These are phyloP conservation scores for Chenopodium suecicum DNA, from an alignment of 148 eudicot species.

Conservation along the genomic window DNA sequence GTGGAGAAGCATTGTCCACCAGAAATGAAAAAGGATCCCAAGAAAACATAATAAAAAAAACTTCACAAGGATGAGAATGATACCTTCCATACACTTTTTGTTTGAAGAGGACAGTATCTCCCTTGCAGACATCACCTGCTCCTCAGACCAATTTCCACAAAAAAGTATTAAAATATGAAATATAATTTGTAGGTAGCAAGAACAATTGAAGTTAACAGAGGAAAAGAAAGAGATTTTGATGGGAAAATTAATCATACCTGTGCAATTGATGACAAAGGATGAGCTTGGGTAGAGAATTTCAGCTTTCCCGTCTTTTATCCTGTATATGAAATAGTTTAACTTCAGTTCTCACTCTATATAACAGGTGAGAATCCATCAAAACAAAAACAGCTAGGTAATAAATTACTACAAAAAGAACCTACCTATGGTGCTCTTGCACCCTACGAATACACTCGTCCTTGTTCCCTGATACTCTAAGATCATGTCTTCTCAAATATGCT, in stretches of 20 bases:
- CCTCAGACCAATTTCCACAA: neutral
- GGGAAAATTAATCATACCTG: constrained; percentile 44
- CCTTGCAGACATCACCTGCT: constrained; percentile 90
- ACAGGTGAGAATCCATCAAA: neutral
- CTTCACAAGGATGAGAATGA: constrained; percentile 6
- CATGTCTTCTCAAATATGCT: constrained; percentile 57
- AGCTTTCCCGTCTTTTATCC: constrained; percentile 71
- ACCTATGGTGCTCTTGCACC: constrained; percentile 77
- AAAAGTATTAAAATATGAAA: neutral
- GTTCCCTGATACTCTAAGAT: constrained; percentile 81
- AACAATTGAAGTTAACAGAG: neutral
- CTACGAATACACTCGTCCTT: constrained; percentile 61
- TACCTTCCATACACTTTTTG: constrained; percentile 75
- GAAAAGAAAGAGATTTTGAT: neutral
- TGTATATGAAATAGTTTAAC: constrained; percentile 24
- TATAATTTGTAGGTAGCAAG: neutral
- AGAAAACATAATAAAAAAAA: neutral
- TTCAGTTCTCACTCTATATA: neutral
- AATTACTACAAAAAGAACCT: constrained; percentile 8
- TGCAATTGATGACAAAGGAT: constrained; percentile 72
- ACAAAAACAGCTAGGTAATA: neutral
- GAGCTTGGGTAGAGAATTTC: constrained; percentile 70
- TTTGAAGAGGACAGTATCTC: constrained; percentile 74
- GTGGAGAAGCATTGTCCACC: neutral
- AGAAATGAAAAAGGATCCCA: neutral